These are phyloP conservation scores for Cladobotryum protrusum DNA, from an alignment of 2,329 filamentous ascomycete genomes.

Conservation along the genomic window DNA sequence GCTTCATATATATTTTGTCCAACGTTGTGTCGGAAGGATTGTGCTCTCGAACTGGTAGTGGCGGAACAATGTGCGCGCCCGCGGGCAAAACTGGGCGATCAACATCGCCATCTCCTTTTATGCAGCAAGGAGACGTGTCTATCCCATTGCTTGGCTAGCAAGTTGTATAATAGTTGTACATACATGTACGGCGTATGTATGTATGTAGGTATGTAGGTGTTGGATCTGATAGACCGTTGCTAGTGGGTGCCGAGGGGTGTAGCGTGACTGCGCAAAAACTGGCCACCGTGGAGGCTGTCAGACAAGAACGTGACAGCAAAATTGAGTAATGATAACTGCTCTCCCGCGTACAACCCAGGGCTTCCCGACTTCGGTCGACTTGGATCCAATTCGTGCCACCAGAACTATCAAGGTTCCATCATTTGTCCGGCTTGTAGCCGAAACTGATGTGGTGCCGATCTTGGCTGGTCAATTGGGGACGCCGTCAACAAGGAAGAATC, in stretches of 20 bases:
- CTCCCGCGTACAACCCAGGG: background rate
- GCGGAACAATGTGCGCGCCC: too few species aligned
- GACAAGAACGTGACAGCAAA: background rate
- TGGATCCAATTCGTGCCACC: background rate
- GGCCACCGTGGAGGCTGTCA: background rate
- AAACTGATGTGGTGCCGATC: background rate
- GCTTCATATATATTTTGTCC: background rate
- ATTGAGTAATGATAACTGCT: conserved; percentile 9
- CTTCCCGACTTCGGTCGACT: background rate
- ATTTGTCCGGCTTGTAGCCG: conserved; percentile 3
- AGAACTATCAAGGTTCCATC: too few species aligned
- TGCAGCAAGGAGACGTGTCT: too few species aligned
- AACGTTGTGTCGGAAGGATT: too few species aligned
- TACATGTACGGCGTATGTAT: too few species aligned
- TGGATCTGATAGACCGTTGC: background rate
- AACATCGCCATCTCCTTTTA: too few species aligned
- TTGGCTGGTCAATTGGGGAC: background rate
- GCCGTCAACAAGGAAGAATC: background rate
- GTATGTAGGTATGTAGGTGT: background rate
- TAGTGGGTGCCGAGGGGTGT: conserved; percentile 8
- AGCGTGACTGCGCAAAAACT: conserved; percentile 9
- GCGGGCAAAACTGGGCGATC: too few species aligned
- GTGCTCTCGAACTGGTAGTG: too few species aligned
- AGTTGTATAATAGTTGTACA: too few species aligned
- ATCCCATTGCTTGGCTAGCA: background rate